These are phyloP conservation scores for Coriolopsis trogii DNA, from an alignment of 1,284 basidiomycete species.

Conservation along the genomic window DNA sequence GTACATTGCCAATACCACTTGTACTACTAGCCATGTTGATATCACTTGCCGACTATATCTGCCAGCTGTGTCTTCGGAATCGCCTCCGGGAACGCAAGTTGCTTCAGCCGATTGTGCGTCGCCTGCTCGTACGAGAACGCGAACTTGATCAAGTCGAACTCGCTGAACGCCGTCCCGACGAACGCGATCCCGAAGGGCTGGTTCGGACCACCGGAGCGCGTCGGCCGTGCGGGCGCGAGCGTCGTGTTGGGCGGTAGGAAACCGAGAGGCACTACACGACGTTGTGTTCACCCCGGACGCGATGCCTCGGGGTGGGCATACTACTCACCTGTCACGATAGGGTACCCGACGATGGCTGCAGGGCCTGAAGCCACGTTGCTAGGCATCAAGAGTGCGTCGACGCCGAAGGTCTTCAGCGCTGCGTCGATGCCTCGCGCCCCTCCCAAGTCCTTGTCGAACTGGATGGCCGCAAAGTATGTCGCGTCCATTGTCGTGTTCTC, in stretches of 20 bases:
- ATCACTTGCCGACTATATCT: conserved; percentile 39
- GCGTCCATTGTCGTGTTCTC: conserved; percentile 40
- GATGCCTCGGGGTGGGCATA: no score
- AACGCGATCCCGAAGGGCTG: conserved; percentile 55
- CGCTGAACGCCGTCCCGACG: conserved; percentile 50
- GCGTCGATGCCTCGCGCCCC: conserved; percentile 49
- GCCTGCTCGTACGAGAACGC: conserved; percentile 61
- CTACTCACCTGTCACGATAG: conserved; percentile 53
- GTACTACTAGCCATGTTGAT: no score
- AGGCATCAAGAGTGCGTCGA: conserved; percentile 63
- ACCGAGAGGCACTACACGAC: conserved; percentile 52
- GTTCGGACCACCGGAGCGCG: conserved; percentile 40
- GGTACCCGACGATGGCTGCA: conserved; percentile 60
- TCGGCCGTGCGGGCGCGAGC: conserved; percentile 35
- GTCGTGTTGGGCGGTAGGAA: conserved; percentile 55
- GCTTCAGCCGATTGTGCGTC: conserved; percentile 46
- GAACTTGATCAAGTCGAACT: conserved; percentile 48
- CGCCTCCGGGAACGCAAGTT: conserved; percentile 47
- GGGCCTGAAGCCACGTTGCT: conserved; percentile 41
- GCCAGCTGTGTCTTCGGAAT: conserved; percentile 53
- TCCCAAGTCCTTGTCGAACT: conserved; percentile 40
- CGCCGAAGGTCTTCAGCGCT: conserved; percentile 40
- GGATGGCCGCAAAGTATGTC: conserved; percentile 42
- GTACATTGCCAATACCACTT: no score
- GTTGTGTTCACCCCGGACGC: no score